These are phyloP conservation scores for Malassezia slooffiae DNA, from an alignment of 1,284 basidiomycete species.

Conservation along the genomic window DNA sequence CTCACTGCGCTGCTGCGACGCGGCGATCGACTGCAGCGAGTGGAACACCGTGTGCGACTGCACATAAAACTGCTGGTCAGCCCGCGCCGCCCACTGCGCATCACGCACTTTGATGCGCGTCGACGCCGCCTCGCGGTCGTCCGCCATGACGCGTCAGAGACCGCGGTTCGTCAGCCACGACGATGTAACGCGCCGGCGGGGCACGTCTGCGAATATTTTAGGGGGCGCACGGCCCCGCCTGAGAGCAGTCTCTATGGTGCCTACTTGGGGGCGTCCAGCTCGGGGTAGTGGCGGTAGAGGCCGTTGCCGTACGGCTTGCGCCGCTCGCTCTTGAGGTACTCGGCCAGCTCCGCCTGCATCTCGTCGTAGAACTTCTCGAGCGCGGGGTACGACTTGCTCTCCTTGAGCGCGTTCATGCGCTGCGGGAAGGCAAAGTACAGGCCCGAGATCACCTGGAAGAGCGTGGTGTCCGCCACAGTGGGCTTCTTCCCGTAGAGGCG, in stretches of 20 bases:
- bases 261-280: slow-evolving; percentile 52
- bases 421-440: slow-evolving; percentile 52
- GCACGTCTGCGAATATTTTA: neutral
- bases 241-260: slow-evolving; percentile 3
- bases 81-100: neutral
- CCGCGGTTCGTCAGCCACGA: neutral
- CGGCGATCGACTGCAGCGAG: slow-evolving; percentile 23
- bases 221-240: too few relatives aligned
- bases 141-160: too few relatives aligned
- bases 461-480: slow-evolving; percentile 51
- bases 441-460: slow-evolving; percentile 49
- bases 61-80: slow-evolving; percentile 19
- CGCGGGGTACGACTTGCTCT: slow-evolving; percentile 40
- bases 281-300: slow-evolving; percentile 51
- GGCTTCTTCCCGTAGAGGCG: slow-evolving; percentile 49
- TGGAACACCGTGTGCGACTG: slow-evolving; percentile 38
- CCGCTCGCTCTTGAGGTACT: slow-evolving; percentile 50
- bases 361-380: slow-evolving; percentile 26
- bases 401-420: slow-evolving; percentile 41
- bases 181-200: neutral
- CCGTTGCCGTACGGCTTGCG: slow-evolving; percentile 49
- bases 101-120: slow-evolving; percentile 8
- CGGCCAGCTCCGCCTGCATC: slow-evolving; percentile 46
- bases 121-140: neutral
- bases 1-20: slow-evolving; percentile 6